phyloP scores from a whole-genome alignment of 2,329 filamentous ascomycete species.

The Ophiostoma montium region DNA sequence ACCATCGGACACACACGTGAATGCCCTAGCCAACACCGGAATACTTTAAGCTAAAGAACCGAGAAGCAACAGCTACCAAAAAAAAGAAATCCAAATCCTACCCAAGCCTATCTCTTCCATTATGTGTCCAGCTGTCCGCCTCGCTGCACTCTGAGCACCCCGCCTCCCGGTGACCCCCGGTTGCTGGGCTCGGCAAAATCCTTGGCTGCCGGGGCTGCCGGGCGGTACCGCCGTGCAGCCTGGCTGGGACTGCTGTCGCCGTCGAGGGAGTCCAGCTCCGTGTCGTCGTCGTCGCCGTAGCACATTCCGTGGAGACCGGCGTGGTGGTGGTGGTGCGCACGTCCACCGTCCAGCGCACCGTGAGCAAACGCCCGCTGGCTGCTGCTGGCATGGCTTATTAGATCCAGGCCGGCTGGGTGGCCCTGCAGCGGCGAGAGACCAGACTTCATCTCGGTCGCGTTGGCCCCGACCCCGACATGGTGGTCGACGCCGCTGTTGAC shows the following conservation, averaged over 20 bases:
- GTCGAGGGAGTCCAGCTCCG: slow-evolving; percentile 2
- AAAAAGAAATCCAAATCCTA: no score
- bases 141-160: slow-evolving; percentile 12
- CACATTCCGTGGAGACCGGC: not conserved
- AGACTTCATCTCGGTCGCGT: not conserved
- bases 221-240: not conserved
- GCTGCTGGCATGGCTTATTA: not conserved
- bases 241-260: not conserved
- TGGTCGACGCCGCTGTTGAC: not conserved
- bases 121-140: slow-evolving; percentile 11
- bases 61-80: no score
- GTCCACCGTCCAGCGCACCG: not conserved
- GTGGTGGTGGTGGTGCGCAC: not conserved
- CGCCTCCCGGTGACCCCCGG: slow-evolving; percentile 1
- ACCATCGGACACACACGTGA: no score
- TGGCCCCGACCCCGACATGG: no score
- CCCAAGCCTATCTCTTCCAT: no score
- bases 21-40: no score
- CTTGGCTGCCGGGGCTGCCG: not conserved
- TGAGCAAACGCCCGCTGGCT: not conserved
- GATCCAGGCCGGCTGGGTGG: not conserved
- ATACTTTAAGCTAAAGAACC: no score
- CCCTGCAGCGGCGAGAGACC: not conserved
- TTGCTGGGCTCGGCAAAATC: not conserved
- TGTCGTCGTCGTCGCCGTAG: slow-evolving; percentile 2